Base-by-base conservation (phyloP, 2,329 filamentous ascomycete genomes). In the Penicillium psychrosexuale region DNA sequence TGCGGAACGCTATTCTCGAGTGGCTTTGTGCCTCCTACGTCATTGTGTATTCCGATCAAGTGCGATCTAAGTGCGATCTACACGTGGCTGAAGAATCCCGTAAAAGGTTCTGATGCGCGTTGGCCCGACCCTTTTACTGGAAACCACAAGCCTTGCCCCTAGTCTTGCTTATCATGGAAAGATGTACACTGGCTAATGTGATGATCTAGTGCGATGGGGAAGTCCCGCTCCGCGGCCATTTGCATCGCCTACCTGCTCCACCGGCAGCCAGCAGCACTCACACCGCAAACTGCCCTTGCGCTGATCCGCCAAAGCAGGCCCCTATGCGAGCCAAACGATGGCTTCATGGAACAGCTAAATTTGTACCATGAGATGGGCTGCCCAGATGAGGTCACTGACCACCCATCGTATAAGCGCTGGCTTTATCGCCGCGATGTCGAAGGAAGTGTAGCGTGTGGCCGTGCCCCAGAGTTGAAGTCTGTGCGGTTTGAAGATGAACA, bases 291-390 rank as follows among this genome's bases (percentile, higher is more conserved):
- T 43, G 91, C 92, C 2, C 77, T 97, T 47, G 78, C 80, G 27
- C 81, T 87, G 61, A 78, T 97, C 47, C 84, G 86, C 50, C 76
- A 87, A 68, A 83, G 82, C 40, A 85, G 93, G 37, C 84, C 88
- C 15, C 83, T 94, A 51, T 92, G 88, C 57, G 90, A 96, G 68
- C 94, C 94, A 3, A 99, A 99, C 70, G 78, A 84, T 31, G 93
- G 92, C 28, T 99, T 99, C 80, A 91, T 93, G 85, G 78, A 84
- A 47, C 94, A 99, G 74, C 81, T 99, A 5, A 81, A 88, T 62
- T 78, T 97, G 51, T 99, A 93, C 80, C 88, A 91, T 78, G 79
- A 87, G 61, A 96, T 97, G 90, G 85, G 85, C 44, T 93, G 87
- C 62, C 90, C 92, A 1, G 82, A 78, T 22, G 80, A 85, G 60